Conservation (phyloP, 129 eudicot genomes). For the Lactuca sativa region DNA sequence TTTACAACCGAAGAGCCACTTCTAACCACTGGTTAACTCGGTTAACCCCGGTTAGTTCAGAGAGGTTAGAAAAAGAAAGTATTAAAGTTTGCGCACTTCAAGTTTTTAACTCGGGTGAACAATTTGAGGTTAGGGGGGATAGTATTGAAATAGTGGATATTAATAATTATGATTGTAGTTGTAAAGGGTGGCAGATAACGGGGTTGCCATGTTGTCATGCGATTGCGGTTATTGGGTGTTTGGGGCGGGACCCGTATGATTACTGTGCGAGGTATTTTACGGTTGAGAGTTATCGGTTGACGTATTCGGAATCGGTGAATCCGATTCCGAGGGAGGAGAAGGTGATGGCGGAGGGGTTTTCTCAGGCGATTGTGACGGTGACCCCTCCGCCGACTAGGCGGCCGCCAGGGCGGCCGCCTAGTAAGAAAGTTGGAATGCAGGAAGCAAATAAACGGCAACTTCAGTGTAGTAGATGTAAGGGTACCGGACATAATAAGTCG, state of each 20-base stretch:
- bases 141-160: conserved; percentile 67
- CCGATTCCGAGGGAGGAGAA: conserved; percentile 53
- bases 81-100: conserved; percentile 62
- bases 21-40: conserved; percentile 69
- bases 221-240: conserved; percentile 63
- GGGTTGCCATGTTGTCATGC: conserved; percentile 97
- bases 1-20: conserved; percentile 49
- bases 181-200: conserved; percentile 70
- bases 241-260: conserved; percentile 60
- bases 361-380: conserved; percentile 58
- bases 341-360: conserved; percentile 35
- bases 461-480: conserved; percentile 88
- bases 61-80: conserved; percentile 67
- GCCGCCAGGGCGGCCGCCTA: conserved; percentile 88
- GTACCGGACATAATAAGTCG: conserved; percentile 84
- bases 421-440: conserved; percentile 50
- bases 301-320: conserved; percentile 76
- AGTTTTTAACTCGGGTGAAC: conserved; percentile 47
- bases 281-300: conserved; percentile 52
- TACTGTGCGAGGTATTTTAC: conserved; percentile 71
- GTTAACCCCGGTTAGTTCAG: conserved; percentile 83
- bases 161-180: conserved; percentile 63
- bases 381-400: conserved; percentile 93
- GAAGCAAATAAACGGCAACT: conserved; percentile 68
- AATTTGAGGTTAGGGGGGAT: conserved; percentile 83